These are phyloP conservation scores for Astrephomene gubernaculifera DNA, from an alignment of 139 green algal genomes.

Conservation along the genomic window DNA sequence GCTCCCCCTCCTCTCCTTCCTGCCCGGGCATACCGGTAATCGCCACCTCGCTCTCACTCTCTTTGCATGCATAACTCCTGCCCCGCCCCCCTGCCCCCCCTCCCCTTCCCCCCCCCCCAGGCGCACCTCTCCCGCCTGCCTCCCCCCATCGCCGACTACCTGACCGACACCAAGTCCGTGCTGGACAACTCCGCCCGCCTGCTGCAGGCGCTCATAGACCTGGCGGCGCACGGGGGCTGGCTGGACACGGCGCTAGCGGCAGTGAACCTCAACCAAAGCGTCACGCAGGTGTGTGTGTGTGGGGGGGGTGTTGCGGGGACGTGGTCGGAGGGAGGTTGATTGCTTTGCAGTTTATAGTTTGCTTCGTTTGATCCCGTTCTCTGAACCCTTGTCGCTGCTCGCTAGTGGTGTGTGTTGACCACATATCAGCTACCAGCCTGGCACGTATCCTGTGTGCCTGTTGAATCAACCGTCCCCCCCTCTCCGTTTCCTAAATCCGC, in stretches of 20 bases:
- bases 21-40: too few species aligned
- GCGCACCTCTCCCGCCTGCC: conserved; percentile 86
- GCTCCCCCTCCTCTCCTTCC: too few species aligned
- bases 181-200: conserved; percentile 95
- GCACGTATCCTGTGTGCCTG: too few species aligned
- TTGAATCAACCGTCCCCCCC: not conserved
- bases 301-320: not conserved
- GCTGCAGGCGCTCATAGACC: conserved; percentile 93
- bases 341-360: too few species aligned
- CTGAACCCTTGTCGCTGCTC: not conserved
- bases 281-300: conserved; percentile 82
- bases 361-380: not conserved
- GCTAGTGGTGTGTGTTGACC: too few species aligned
- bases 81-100: not conserved
- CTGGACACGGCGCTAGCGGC: conserved; percentile 78
- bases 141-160: conserved; percentile 95
- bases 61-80: too few species aligned
- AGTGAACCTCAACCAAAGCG: conserved; percentile 88
- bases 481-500: not conserved
- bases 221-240: conserved; percentile 85
- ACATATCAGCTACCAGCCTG: too few species aligned
- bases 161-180: conserved; percentile 93
- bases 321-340: not conserved
- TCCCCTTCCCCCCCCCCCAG: conserved; percentile 61
- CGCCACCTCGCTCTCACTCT: too few species aligned